Percentiles rank a stretch among this genome's conserved stretches.
phyloP scores from a whole-genome alignment of 1,284 basidiomycete genomes.

The Takashimella koratensis region DNA sequence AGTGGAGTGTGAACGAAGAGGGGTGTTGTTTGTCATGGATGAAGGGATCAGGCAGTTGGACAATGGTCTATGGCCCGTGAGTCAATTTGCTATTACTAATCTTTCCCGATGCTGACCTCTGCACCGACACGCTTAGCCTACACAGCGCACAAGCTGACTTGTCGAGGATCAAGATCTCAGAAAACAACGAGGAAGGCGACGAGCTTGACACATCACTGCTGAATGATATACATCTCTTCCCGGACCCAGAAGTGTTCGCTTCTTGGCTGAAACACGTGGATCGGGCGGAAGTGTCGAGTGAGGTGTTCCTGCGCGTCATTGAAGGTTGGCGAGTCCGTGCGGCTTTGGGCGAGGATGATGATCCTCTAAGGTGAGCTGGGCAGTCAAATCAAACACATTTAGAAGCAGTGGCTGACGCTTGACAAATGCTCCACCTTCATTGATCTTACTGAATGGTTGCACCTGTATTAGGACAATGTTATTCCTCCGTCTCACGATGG shows the following conservation, averaged over 20 bases:
- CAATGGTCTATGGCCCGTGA: constrained; percentile 9
- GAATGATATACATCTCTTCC: constrained; percentile 64
- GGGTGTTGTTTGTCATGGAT: not conserved
- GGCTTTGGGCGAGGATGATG: constrained; percentile 43
- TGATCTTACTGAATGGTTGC: no score
- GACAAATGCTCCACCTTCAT: no score
- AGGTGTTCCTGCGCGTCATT: constrained; percentile 67
- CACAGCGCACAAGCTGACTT: constrained; percentile 24
- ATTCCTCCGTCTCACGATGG: constrained; percentile 70
- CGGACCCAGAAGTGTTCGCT: constrained; percentile 67
- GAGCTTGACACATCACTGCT: no score
- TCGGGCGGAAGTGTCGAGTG: constrained; percentile 64
- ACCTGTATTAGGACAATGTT: constrained; percentile 56
- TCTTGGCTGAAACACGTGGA: constrained; percentile 61
- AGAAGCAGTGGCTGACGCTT: no score
- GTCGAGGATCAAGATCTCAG: not conserved
- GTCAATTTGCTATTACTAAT: no score
- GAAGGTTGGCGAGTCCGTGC: constrained; percentile 60
- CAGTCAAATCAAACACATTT: no score
- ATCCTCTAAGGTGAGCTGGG: constrained; percentile 28
- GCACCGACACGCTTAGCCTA: not conserved
- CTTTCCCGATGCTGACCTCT: not conserved
- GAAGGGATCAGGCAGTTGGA: not conserved
- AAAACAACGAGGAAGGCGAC: not conserved
- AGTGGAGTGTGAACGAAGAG: constrained; percentile 19